Evolutionary conservation across 129 eudicot species (phyloP).

Genomic region (Saposhnikovia divaricata): DNA sequence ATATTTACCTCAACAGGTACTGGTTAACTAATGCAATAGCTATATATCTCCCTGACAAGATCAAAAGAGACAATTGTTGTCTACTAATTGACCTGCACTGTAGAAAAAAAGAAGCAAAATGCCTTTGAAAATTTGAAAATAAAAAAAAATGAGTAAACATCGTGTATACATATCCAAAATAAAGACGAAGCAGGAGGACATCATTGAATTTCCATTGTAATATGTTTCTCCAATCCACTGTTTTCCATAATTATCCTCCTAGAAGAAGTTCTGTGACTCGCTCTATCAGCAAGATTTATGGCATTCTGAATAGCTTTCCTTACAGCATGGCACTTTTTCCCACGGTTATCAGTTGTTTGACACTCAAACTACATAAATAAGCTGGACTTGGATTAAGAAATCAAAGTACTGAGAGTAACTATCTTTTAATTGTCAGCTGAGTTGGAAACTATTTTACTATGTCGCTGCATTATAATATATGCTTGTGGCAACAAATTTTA

Average conservation of each 20-base stretch:
- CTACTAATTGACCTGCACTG: constrained; percentile 82
- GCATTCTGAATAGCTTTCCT: background rate
- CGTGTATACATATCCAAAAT: background rate
- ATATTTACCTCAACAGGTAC: constrained; percentile 56
- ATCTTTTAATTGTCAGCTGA: background rate
- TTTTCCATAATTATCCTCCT: background rate
- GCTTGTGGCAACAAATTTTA: background rate
- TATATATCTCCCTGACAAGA: constrained; percentile 75
- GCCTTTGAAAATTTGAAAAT: constrained; percentile 14
- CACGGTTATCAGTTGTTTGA: background rate
- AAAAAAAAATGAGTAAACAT: background rate
- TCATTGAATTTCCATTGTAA: background rate
- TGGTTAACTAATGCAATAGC: constrained; percentile 91
- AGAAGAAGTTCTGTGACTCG: background rate
- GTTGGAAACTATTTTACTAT: background rate
- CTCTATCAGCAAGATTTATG: background rate
- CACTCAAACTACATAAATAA: background rate
- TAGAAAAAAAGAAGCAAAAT: constrained; percentile 21
- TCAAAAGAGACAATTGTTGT: constrained; percentile 57
- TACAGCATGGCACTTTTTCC: background rate
- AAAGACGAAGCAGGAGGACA: background rate
- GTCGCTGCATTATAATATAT: background rate
- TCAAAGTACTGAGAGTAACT: background rate
- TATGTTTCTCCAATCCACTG: background rate
- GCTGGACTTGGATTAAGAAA: background rate